Conservation (phyloP, 164 flowering plant species). For the Platanus orientalis region DNA sequence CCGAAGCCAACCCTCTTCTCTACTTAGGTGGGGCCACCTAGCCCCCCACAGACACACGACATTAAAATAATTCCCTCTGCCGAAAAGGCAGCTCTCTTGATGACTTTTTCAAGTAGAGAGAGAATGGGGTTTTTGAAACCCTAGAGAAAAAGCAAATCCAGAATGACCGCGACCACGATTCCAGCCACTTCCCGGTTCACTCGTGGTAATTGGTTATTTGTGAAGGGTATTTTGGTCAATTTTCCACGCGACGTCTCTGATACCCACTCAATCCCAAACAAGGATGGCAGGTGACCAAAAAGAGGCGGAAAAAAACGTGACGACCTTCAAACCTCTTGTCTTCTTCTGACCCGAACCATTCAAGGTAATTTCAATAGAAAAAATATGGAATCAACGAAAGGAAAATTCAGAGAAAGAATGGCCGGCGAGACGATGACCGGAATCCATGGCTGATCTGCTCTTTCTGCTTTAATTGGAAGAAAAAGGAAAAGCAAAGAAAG, state of each 20-base stretch:
- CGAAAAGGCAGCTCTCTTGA: background rate
- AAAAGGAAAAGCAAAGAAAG: background rate
- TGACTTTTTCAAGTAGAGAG: background rate
- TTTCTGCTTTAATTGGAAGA: background rate
- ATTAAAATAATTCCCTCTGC: too few species aligned
- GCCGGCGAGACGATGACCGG: background rate
- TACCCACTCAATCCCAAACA: too few species aligned
- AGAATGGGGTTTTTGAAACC: background rate
- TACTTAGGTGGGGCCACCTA: slow-evolving; percentile 5
- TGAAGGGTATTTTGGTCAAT: slow-evolving; percentile 5
- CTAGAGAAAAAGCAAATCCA: too few species aligned
- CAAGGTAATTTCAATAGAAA: too few species aligned
- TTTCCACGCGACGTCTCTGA: background rate
- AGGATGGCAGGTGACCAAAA: background rate
- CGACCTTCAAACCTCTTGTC: too few species aligned
- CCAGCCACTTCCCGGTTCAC: too few species aligned
- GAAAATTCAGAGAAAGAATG: slow-evolving; percentile 17
- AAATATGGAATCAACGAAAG: background rate
- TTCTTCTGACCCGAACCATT: background rate
- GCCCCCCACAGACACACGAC: background rate
- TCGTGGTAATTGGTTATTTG: background rate
- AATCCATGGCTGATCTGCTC: background rate
- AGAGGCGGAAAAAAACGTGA: slow-evolving; percentile 33
- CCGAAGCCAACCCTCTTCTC: too few species aligned
- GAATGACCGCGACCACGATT: background rate